phyloP scores from a whole-genome alignment of 225 moss, liverwort and hornwort species.

The Polytrichum commune region DNA sequence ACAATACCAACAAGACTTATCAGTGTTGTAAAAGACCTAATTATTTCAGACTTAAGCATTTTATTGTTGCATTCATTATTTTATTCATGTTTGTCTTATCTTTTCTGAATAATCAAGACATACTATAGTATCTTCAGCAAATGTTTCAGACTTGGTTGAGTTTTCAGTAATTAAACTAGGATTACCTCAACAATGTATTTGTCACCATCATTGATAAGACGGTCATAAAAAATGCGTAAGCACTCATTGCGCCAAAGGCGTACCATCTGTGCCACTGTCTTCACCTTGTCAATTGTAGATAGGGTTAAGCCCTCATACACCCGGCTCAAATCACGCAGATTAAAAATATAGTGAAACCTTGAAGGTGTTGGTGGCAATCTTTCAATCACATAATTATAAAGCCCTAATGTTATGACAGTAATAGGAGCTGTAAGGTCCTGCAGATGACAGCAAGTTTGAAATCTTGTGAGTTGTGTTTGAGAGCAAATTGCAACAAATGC shows the following conservation, averaged over 20 bases:
- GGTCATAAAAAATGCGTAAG: constrained; percentile 69
- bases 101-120: no score
- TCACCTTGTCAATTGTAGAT: constrained; percentile 68
- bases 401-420: constrained; percentile 54
- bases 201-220: constrained; percentile 72
- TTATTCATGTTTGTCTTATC: no score
- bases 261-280: constrained; percentile 56
- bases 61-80: no score
- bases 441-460: neutral
- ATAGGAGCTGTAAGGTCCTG: constrained; percentile 54
- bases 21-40: no score
- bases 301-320: constrained; percentile 84
- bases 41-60: no score
- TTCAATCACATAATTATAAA: constrained; percentile 76
- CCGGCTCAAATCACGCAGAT: constrained; percentile 77
- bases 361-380: constrained; percentile 87
- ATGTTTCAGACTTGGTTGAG: no score
- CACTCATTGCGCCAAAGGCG: constrained; percentile 88
- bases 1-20: no score
- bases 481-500: no score
- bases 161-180: no score
- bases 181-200: constrained; percentile 68
- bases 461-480: no score
- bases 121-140: no score
- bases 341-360: constrained; percentile 89